Percentiles rank a stretch among this genome's conserved stretches.
Evolutionary conservation across 352 stramenopile species (phyloP).

Genomic region (Pythium diclinum): DNA sequence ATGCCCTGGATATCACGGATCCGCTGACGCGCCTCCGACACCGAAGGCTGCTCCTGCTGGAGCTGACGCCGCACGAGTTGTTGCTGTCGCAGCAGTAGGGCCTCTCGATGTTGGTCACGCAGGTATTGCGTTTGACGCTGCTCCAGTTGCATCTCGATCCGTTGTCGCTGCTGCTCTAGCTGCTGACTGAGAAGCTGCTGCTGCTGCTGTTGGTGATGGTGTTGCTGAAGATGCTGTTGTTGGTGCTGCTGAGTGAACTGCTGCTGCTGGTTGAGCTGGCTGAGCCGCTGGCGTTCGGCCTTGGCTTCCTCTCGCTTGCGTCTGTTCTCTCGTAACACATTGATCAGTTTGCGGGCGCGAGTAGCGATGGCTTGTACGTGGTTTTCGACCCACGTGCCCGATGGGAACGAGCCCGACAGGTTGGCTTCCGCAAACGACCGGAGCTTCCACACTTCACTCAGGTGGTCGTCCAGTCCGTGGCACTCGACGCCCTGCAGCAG

Average conservation of each 20-base stretch:
- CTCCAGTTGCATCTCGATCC: background rate
- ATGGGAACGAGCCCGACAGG: slow-evolving; percentile 40
- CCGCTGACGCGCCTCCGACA: slow-evolving; percentile 41
- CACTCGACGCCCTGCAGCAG: slow-evolving; percentile 81
- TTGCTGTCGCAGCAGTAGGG: background rate
- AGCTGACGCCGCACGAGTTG: background rate
- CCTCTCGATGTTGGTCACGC: background rate
- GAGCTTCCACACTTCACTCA: slow-evolving; percentile 66
- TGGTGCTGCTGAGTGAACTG: background rate
- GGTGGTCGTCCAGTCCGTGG: slow-evolving; percentile 72
- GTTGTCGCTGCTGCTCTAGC: background rate
- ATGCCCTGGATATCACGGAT: slow-evolving; percentile 62
- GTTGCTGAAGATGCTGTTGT: background rate
- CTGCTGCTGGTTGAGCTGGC: background rate
- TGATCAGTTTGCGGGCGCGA: slow-evolving; percentile 4
- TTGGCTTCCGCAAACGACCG: slow-evolving; percentile 54
- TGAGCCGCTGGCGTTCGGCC: background rate
- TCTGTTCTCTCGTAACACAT: background rate
- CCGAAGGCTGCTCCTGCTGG: slow-evolving; percentile 14
- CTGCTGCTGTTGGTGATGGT: background rate
- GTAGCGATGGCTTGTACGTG: slow-evolving; percentile 33
- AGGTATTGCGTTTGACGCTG: background rate
- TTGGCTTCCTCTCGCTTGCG: background rate
- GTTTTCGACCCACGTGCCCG: slow-evolving; percentile 75
- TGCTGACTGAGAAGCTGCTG: slow-evolving; percentile 1